phyloP scores from a whole-genome alignment of 2,329 filamentous ascomycete species.

The Graphiopsis chlorocephala region DNA sequence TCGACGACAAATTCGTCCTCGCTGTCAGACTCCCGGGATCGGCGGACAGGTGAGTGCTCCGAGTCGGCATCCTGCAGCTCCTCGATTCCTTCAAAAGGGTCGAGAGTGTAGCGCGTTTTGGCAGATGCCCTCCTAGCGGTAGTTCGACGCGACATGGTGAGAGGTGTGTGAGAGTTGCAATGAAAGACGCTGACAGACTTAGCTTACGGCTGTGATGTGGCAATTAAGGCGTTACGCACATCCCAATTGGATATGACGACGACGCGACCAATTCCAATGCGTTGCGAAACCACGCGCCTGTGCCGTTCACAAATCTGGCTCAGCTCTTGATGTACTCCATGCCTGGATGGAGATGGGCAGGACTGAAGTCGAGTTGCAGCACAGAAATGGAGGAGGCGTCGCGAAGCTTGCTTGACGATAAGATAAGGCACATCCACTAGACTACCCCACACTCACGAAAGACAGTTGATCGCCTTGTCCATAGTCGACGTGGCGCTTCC shows the following conservation, averaged over 20 bases:
- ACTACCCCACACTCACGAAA: not conserved
- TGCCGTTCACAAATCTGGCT: not conserved
- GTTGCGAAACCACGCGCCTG: not conserved
- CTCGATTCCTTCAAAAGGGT: conserved; percentile 36
- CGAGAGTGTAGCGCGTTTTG: conserved; percentile 33
- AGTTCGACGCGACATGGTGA: conserved; percentile 21
- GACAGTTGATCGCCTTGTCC: not conserved
- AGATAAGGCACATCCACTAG: not conserved
- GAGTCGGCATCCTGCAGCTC: conserved; percentile 23
- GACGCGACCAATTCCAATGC: not conserved
- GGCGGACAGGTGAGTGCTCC: conserved; percentile 7
- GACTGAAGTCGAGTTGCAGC: not conserved
- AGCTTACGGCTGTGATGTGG: conserved; percentile 5
- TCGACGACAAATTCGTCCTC: conserved; percentile 37
- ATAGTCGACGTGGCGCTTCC: not conserved
- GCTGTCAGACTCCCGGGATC: conserved; percentile 11
- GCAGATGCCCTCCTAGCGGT: conserved; percentile 20
- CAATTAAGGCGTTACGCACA: not conserved
- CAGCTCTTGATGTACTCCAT: not conserved
- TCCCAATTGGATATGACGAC: not conserved
- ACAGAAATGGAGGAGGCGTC: not conserved
- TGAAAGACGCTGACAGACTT: conserved; percentile 11
- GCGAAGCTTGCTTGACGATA: not conserved
- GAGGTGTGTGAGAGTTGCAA: not conserved
- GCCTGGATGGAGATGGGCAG: not conserved